A percentile compares a stretch with the other conserved stretches of the same genome.
phyloP scores from a whole-genome alignment of 75 land plant species.

The Picea glauca region DNA sequence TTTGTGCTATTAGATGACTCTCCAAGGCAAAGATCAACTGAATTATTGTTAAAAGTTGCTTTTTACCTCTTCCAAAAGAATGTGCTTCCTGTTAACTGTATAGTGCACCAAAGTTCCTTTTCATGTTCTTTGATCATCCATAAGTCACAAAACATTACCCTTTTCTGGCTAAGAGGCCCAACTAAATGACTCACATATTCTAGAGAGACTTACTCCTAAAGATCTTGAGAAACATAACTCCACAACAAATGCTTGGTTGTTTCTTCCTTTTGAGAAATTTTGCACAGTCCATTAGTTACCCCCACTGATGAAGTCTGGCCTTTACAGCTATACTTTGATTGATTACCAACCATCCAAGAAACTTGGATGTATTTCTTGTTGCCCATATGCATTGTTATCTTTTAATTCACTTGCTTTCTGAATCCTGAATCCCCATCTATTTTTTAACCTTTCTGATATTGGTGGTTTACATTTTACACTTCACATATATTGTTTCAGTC shows the following conservation, averaged over 20 bases:
- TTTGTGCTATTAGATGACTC: neutral
- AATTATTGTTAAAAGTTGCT: neutral
- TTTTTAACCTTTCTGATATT: neutral
- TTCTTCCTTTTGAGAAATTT: neutral
- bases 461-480: neutral
- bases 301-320: neutral
- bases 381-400: neutral
- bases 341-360: neutral
- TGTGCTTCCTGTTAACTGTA: neutral
- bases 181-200: neutral
- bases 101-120: neutral
- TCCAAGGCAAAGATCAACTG: neutral
- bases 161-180: neutral
- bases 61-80: neutral
- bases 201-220: neutral
- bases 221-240: neutral
- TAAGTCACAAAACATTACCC: neutral
- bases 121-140: neutral
- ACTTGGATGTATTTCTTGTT: neutral
- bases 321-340: neutral
- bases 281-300: neutral
- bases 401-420: neutral
- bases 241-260: neutral
- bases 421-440: neutral
- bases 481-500: neutral